Evolutionary conservation across 2,329 filamentous ascomycete genomes (phyloP), one percentile per base, ranked within the genome.

Genomic region (Aschersonia sp.): DNA sequence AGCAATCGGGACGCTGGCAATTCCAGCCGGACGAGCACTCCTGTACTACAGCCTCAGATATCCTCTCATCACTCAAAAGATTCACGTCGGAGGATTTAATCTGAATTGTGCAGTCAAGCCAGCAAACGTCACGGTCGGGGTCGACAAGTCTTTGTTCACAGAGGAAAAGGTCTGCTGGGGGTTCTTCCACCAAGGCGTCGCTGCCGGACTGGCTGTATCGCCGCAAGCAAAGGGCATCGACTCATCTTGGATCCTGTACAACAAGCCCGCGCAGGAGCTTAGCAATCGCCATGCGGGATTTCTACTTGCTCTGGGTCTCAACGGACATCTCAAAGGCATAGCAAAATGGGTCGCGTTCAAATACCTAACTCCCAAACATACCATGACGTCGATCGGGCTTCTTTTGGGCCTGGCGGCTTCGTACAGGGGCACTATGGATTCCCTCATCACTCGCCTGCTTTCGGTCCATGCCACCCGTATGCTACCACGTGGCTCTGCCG

Each of bases 341-440:
- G 92, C 92, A 3, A 97, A 97, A 68, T 98, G 92, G 90, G 83
- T 98, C 42, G 90, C 89, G 7, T 98, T 97, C 74, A 97, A 95
- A 60, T 98, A 98, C 56, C 71, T 98, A n/a, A 98, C 92, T 0
- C 90, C 92, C 1, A 98, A 98, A 59, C 94, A 98, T 63, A 94
- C 89, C 30, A 98, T 98, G 92, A 97, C 92, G 30, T 97, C 92
- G 1, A 90, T 98, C 47, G 92, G 92, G 8, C 71, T 98, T n/a
- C 73, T 98, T 4, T 72, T 98, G 1, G 92, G 92, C 1, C 72
- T 98, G 14, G 89, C 92, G 7, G 92, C 87, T 30, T 97, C 92
- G 1, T 94, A 95, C 60, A 74, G 95, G 54, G 92, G 94, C 1
- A 97, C 89, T 2, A 97, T 97, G 90, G 92, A 98, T 62, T 92